Percentiles rank a stretch among this genome's conserved stretches.
Evolutionary conservation across 345 rosid species (phyloP).

Genomic region (Nasturtium officinale): DNA sequence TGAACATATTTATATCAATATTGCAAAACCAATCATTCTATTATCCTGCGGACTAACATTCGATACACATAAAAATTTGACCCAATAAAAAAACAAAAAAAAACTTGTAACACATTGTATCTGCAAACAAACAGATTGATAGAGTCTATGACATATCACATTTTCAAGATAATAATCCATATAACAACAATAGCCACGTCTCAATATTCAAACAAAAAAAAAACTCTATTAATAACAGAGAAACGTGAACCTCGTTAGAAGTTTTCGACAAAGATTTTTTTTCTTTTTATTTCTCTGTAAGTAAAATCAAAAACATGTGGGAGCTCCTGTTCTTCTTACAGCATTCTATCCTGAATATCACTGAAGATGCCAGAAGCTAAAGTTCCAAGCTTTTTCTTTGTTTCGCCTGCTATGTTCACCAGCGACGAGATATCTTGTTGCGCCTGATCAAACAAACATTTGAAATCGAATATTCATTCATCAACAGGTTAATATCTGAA

Average conservation of each 20-base stretch:
- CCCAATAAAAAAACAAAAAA: no score
- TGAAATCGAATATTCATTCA: neutral
- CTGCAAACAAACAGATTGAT: conserved; percentile 21
- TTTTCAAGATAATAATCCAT: conserved; percentile 4
- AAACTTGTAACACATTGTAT: neutral
- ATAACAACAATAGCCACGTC: conserved; percentile 34
- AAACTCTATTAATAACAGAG: conserved; percentile 27
- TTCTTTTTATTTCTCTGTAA: conserved; percentile 24
- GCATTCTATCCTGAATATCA: conserved; percentile 95
- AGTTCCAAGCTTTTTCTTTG: conserved; percentile 90
- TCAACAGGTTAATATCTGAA: neutral
- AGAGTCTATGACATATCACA: conserved; percentile 3
- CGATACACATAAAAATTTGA: no score
- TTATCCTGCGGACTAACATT: neutral
- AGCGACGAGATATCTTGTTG: conserved; percentile 93
- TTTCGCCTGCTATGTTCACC: conserved; percentile 94
- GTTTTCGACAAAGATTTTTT: conserved; percentile 9
- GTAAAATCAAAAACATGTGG: conserved; percentile 22
- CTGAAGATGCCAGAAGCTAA: conserved; percentile 80
- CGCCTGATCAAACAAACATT: conserved; percentile 57
- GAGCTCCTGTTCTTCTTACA: conserved; percentile 45
- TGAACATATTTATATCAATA: neutral
- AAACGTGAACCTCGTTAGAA: conserved; percentile 27
- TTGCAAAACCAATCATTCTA: neutral
- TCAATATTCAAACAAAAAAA: conserved; percentile 16